These are phyloP conservation scores for Komagataella pseudopastoris DNA, from an alignment of 805 yeast species.

Conservation along the genomic window DNA sequence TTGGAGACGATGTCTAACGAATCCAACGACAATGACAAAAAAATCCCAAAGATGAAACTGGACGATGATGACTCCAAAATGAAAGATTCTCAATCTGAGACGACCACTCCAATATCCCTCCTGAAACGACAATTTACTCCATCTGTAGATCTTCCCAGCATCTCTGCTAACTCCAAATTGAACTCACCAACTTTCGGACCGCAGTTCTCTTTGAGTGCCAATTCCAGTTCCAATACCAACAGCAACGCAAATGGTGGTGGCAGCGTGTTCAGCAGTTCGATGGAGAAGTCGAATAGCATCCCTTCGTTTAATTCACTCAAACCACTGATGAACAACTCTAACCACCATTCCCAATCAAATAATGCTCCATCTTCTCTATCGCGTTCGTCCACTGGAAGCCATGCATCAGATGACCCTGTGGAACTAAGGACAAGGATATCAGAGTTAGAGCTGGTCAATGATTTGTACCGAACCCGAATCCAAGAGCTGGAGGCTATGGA, in stretches of 20 bases:
- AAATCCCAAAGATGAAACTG: constrained; percentile 18
- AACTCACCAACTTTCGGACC: constrained; percentile 19
- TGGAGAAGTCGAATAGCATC: constrained; percentile 11
- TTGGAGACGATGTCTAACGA: constrained; percentile 23
- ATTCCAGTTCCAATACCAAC: not conserved
- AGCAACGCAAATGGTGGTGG: not conserved
- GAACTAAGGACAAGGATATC: constrained; percentile 62
- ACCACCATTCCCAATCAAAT: constrained; percentile 2
- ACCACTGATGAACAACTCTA: constrained; percentile 7
- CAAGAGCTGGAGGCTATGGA: constrained; percentile 68
- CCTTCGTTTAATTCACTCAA: constrained; percentile 12
- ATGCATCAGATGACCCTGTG: constrained; percentile 4
- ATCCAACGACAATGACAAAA: constrained; percentile 10
- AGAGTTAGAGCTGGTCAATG: constrained; percentile 85
- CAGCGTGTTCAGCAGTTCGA: constrained; percentile 3
- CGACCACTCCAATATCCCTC: constrained; percentile 8
- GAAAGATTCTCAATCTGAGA: constrained; percentile 4
- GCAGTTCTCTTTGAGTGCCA: constrained; percentile 11
- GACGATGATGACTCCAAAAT: constrained; percentile 9
- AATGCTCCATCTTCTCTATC: not conserved
- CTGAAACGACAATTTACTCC: constrained; percentile 16
- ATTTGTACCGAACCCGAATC: constrained; percentile 71
- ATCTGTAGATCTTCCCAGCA: constrained; percentile 13
- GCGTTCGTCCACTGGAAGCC: not conserved
- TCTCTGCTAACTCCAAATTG: not conserved